These are phyloP conservation scores for Magnaporthales sp. DNA, from an alignment of 2,329 filamentous ascomycete species.

Conservation along the genomic window DNA sequence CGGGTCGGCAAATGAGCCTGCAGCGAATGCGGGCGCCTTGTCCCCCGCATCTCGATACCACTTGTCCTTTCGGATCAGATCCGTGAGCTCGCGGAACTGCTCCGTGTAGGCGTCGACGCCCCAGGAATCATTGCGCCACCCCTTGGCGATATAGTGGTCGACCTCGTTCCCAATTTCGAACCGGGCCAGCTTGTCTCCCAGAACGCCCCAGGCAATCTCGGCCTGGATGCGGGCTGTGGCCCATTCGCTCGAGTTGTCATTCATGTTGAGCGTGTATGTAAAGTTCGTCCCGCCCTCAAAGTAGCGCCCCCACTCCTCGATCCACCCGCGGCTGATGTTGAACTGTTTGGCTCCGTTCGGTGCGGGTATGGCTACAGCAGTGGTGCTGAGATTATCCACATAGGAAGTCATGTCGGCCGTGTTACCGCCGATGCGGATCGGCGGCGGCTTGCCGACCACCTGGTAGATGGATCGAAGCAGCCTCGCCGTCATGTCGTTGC, in stretches of 20 bases:
- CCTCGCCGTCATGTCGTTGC: constrained; percentile 1
- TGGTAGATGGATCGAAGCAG: neutral
- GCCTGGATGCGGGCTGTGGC: constrained; percentile 14
- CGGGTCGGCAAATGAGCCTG: constrained; percentile 24
- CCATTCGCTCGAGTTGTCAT: constrained; percentile 6
- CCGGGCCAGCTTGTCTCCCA: constrained; percentile 15
- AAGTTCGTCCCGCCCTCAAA: constrained; percentile 3
- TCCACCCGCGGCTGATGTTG: constrained; percentile 12
- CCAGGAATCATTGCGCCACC: constrained; percentile 17
- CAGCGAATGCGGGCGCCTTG: constrained; percentile 20
- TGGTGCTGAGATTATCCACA: constrained; percentile 3
- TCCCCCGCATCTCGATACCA: constrained; percentile 19
- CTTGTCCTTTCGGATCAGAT: constrained; percentile 17
- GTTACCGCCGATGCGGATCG: constrained; percentile 8
- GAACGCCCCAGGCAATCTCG: constrained; percentile 17
- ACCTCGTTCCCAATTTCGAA: constrained; percentile 28
- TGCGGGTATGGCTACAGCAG: constrained; percentile 14
- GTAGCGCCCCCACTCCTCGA: constrained; percentile 4
- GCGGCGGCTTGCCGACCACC: neutral
- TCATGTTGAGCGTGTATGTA: constrained; percentile 14
- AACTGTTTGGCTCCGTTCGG: constrained; percentile 8
- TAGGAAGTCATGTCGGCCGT: constrained; percentile 2
- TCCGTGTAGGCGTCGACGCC: constrained; percentile 14
- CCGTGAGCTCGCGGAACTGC: constrained; percentile 23
- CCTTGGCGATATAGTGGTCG: constrained; percentile 25